Percentiles rank a stretch among this genome's conserved stretches.
Conservation (phyloP, 2,329 filamentous ascomycete species). For the Penicillium oxalicum region DNA sequence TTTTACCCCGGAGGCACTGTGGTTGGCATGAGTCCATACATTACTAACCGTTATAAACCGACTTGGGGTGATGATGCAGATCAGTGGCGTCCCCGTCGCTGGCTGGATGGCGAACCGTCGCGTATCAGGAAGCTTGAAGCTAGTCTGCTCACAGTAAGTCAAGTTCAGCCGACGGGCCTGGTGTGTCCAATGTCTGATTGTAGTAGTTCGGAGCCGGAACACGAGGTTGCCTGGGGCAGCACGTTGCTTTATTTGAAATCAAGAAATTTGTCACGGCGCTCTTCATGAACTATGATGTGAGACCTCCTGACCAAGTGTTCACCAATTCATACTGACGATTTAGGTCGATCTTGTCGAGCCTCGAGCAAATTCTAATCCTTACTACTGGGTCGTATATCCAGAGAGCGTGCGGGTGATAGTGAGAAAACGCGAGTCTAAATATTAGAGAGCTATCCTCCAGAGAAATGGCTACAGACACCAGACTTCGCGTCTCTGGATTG, state of each 20-base stretch:
- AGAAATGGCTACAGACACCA: no score
- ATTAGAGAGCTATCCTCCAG: not conserved
- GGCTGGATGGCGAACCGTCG: conserved; percentile 3
- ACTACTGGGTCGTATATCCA: conserved; percentile 6
- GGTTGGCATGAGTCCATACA: conserved; percentile 6
- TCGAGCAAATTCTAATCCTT: conserved; percentile 1
- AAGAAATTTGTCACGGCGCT: conserved; percentile 3
- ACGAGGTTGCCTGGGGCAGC: conserved; percentile 5
- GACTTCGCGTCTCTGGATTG: no score
- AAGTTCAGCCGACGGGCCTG: not conserved
- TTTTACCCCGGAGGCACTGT: conserved; percentile 6
- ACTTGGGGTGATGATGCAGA: conserved; percentile 4
- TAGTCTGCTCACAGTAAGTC: conserved; percentile 5
- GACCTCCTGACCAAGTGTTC: not conserved
- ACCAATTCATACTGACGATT: not conserved
- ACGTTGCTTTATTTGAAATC: conserved; percentile 4
- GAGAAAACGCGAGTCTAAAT: conserved; percentile 4
- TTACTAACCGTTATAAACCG: conserved; percentile 5
- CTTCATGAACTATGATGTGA: conserved; percentile 4
- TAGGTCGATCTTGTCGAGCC: conserved; percentile 2
- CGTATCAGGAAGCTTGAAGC: conserved; percentile 6
- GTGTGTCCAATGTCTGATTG: conserved; percentile 5
- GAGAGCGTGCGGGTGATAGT: conserved; percentile 6
- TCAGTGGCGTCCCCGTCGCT: conserved; percentile 5
- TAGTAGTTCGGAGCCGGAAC: conserved; percentile 5